These are phyloP conservation scores for Penicillium occitanis DNA, from an alignment of 2,329 filamentous ascomycete genomes.

Conservation along the genomic window DNA sequence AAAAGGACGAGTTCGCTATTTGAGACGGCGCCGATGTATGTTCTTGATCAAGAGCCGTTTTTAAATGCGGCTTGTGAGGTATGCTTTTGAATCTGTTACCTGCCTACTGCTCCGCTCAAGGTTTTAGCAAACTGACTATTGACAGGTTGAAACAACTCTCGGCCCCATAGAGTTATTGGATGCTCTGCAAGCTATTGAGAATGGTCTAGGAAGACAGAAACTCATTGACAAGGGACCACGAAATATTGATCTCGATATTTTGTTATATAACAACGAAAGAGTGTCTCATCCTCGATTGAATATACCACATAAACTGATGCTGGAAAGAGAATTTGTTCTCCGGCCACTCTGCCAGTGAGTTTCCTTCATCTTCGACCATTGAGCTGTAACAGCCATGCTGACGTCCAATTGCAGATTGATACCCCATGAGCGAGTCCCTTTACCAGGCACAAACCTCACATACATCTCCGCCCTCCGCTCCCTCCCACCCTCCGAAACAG, in stretches of 20 bases:
- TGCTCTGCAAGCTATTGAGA: conserved; percentile 80
- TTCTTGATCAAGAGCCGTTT: conserved; percentile 82
- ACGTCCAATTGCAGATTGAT: conserved; percentile 36
- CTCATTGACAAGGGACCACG: conserved; percentile 88
- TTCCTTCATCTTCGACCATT: background rate
- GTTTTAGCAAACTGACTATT: background rate
- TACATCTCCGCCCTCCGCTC: conserved; percentile 38
- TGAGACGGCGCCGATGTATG: conserved; percentile 97
- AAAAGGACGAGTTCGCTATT: conserved; percentile 82
- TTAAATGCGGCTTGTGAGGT: conserved; percentile 93
- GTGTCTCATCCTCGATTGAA: conserved; percentile 71
- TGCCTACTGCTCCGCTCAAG: conserved; percentile 4
- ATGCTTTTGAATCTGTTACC: conserved; percentile 34
- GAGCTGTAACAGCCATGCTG: conserved; percentile 20
- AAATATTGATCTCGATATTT: conserved; percentile 90
- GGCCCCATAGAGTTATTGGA: conserved; percentile 75
- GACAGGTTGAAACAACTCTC: conserved; percentile 75
- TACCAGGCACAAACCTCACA: conserved; percentile 30
- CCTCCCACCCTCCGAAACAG: conserved; percentile 36
- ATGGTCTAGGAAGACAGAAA: conserved; percentile 74
- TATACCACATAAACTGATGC: conserved; percentile 80
- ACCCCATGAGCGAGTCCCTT: conserved; percentile 39
- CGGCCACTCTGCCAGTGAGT: conserved; percentile 66
- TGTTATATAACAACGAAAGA: conserved; percentile 71
- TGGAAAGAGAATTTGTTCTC: conserved; percentile 91